phyloP scores from a whole-genome alignment of 257 asterid species.

The Thymus quinquecostatus region DNA sequence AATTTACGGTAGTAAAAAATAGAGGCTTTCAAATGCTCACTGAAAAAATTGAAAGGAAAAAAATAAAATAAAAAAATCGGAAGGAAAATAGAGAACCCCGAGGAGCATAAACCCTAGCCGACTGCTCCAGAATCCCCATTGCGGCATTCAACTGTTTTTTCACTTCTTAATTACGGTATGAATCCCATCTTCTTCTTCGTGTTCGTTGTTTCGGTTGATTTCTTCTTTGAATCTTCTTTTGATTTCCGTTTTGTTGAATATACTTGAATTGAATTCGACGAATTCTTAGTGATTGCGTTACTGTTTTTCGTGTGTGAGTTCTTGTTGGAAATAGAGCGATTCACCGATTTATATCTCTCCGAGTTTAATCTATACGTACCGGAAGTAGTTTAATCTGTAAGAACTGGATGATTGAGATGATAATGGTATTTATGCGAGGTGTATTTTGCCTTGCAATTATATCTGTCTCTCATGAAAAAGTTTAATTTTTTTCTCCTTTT shows the following conservation, averaged over 20 bases:
- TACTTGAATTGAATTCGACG: not conserved
- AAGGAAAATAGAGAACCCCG: not conserved
- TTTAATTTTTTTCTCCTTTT: not conserved
- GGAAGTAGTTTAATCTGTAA: not conserved
- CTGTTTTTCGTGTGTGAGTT: not conserved
- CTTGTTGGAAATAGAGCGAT: not conserved
- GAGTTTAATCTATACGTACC: not conserved
- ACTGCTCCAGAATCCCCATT: not conserved
- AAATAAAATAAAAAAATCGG: no score
- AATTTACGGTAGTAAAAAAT: no score
- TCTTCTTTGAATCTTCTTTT: no score
- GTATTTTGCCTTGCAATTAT: not conserved
- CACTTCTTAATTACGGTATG: not conserved
- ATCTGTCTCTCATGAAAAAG: not conserved
- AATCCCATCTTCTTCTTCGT: not conserved
- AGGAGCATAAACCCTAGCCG: conserved; percentile 16
- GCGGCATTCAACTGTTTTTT: not conserved
- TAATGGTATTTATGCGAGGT: not conserved
- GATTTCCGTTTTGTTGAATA: not conserved
- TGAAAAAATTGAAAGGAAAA: not conserved
- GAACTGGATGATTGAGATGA: not conserved
- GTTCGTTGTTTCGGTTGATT: not conserved
- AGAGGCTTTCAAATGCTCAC: no score
- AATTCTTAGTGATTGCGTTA: conserved; percentile 1
- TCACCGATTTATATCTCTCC: not conserved